A percentile compares a stretch with the other conserved stretches of the same genome.
Evolutionary conservation across 2,329 filamentous ascomycete species (phyloP).

Genomic region (Hypoxylon sp.): DNA sequence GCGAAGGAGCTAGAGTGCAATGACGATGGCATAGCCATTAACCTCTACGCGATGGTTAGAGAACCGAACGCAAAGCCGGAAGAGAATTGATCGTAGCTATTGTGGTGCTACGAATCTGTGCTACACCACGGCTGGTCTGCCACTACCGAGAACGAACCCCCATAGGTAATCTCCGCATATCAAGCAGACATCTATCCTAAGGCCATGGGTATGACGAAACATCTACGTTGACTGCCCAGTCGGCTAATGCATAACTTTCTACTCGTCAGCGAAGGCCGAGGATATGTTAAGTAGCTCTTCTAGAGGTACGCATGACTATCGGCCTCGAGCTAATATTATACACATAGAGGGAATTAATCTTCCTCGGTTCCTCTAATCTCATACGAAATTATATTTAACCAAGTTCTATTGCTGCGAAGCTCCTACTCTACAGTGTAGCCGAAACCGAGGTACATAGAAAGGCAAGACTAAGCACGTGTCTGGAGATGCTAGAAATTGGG

Average conservation of each 20-base stretch:
- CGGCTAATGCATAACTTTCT: neutral
- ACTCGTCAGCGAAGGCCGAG: neutral
- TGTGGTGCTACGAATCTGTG: neutral
- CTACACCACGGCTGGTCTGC: neutral
- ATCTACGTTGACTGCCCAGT: neutral
- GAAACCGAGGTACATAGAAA: constrained; percentile 6
- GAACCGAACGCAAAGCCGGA: constrained; percentile 51
- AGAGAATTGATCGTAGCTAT: constrained; percentile 28
- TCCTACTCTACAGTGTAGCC: neutral
- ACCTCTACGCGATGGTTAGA: constrained; percentile 63
- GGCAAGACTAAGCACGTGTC: constrained; percentile 18
- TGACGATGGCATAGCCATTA: constrained; percentile 69
- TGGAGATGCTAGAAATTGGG: neutral
- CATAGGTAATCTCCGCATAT: too few species aligned
- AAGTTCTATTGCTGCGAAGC: neutral
- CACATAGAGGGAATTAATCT: neutral
- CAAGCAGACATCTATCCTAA: neutral
- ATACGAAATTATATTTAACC: constrained; percentile 2
- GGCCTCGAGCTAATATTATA: neutral
- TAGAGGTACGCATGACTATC: neutral
- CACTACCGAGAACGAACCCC: neutral
- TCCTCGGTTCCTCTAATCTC: neutral
- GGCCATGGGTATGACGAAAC: neutral
- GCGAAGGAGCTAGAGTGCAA: constrained; percentile 75
- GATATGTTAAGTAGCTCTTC: constrained; percentile 2